Base-by-base conservation (phyloP, 2,329 filamentous ascomycete genomes). In the Colletotrichum lupini region DNA sequence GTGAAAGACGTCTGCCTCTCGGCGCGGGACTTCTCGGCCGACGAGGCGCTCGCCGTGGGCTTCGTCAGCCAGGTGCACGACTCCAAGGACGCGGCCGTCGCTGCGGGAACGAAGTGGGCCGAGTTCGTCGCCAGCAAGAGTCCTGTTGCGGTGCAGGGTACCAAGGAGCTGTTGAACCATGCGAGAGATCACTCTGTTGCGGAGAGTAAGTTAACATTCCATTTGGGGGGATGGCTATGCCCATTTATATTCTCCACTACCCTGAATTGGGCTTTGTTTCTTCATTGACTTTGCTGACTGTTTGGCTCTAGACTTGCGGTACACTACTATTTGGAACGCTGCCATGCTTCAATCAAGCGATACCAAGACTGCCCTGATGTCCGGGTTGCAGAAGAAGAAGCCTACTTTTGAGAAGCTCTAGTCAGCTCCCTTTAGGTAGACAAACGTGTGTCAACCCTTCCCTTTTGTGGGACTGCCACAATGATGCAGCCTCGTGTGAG, bases 291-390 rank as follows among this genome's bases (percentile, higher is more conserved):
- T n/a, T 70, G 35, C 71, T 73, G 28, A 73, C 30, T 4, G 35
- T 30, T 11, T 30, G n/a, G 16, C 4, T 22, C 11, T 75, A 92
- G 91, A 91, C 59, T 83, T 98, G 81, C 90, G 90, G 71, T 98
- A 98, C 82, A 97, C 95, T 4, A 88, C 90, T 12, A 88, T 97
- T 1, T 98, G 95, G 96, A 98, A 98, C 80, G 89, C 91, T 77
- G 93, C 91, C 2, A 93, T 94, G 79, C 80, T 98, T 77, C 95
- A 98, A 85, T 93, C 94, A 7, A 85, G 87, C 65, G 96, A 98
- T 85, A 88, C 98, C 56, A 85, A 90, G 79, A 85, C 88, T 72
- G 95, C 95, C 1, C 86, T 98, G 80, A 80, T 93, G 80, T 94
- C 93, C 52, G 93, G 93, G 9, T 81, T 98, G 75, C 88, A 93